Percentiles rank a stretch among this genome's conserved stretches.
These are phyloP conservation scores for Monosporascus sp. DNA, from an alignment of 2,329 filamentous ascomycete species.

Conservation along the genomic window DNA sequence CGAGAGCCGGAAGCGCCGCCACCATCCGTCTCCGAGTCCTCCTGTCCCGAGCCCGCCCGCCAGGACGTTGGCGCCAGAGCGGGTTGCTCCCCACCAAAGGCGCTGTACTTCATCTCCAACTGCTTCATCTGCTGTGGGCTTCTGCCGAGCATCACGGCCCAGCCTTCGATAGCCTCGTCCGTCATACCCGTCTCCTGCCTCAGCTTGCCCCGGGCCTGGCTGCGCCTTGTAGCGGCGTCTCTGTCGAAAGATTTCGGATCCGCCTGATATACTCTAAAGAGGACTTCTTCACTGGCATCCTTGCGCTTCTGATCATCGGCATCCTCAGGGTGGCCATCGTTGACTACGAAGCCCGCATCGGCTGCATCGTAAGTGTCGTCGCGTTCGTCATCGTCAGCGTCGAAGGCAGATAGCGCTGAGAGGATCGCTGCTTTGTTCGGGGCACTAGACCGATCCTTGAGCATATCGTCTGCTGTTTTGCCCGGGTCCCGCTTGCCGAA, in stretches of 20 bases:
- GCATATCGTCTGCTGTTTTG: conserved; percentile 65
- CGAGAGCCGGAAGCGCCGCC: conserved; percentile 34
- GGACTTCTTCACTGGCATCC: conserved; percentile 59
- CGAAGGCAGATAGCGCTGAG: conserved; percentile 81
- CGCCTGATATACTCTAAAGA: conserved; percentile 69
- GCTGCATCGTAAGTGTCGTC: conserved; percentile 94
- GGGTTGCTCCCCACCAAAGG: conserved; percentile 61
- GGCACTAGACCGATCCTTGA: conserved; percentile 58
- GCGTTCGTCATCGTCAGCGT: conserved; percentile 90
- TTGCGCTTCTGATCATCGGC: conserved; percentile 36
- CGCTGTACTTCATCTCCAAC: conserved; percentile 65
- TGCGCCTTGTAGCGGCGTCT: conserved; percentile 63
- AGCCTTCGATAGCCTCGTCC: conserved; percentile 90
- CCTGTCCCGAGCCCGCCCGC: conserved; percentile 50
- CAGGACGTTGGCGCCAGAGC: conserved; percentile 64
- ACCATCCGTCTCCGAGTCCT: conserved; percentile 46
- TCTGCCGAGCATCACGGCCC: conserved; percentile 78
- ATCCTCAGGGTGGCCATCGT: conserved; percentile 57
- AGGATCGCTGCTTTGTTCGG: conserved; percentile 81
- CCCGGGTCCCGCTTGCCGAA: conserved; percentile 66
- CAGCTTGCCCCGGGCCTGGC: conserved; percentile 56
- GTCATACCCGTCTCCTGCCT: conserved; percentile 80
- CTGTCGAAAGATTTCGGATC: conserved; percentile 64
- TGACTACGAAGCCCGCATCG: conserved; percentile 86
- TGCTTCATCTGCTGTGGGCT: conserved; percentile 63